These are phyloP conservation scores for Cyclotella choctawhatcheeana DNA, from an alignment of 108 stramenopile species.

Conservation along the genomic window DNA sequence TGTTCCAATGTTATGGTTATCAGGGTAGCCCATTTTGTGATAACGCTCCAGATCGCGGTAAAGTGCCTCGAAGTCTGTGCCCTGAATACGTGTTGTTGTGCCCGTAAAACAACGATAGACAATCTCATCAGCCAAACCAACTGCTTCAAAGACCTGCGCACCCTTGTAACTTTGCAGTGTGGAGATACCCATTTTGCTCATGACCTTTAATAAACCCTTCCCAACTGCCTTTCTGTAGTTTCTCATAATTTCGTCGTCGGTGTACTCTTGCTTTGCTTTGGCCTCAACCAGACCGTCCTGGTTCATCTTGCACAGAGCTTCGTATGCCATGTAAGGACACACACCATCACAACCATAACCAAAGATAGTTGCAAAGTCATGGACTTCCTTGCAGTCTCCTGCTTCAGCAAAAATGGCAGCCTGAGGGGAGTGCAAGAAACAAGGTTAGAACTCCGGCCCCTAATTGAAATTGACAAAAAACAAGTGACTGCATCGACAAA, in stretches of 20 bases:
- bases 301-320: conserved; percentile 96
- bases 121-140: conserved; percentile 95
- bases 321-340: conserved; percentile 97
- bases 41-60: conserved; percentile 93
- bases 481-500: no score
- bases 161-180: conserved; percentile 97
- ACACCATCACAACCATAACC: conserved; percentile 97
- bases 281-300: conserved; percentile 88
- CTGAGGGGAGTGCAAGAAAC: conserved; percentile 12
- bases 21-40: conserved; percentile 88
- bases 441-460: no score
- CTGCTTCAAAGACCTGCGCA: conserved; percentile 96
- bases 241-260: conserved; percentile 87
- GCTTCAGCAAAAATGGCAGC: conserved; percentile 95
- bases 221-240: conserved; percentile 96
- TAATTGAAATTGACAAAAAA: no score
- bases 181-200: conserved; percentile 97
- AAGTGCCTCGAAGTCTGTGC: conserved; percentile 94
- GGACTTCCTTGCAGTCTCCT: conserved; percentile 96
- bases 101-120: conserved; percentile 97
- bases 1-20: conserved; percentile 51
- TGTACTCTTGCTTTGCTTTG: conserved; percentile 79
- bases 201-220: conserved; percentile 96
- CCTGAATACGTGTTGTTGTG: conserved; percentile 95
- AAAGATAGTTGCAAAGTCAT: conserved; percentile 91